Conservation (phyloP, 2,329 filamentous ascomycete genomes). For the Pyricularia sp. region DNA sequence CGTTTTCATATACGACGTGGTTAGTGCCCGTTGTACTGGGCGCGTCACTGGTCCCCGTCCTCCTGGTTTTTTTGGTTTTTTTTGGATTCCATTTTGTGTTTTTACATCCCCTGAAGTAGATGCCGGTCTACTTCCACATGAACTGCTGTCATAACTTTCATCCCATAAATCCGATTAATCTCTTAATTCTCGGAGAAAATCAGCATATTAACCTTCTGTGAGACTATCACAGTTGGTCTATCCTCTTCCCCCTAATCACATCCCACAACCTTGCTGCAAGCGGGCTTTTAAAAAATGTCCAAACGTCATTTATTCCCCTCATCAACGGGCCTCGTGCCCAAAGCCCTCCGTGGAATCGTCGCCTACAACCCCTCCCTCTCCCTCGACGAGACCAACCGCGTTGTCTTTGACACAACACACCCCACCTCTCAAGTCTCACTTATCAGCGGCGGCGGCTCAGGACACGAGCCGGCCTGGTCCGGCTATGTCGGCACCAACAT, state of each 20-base stretch:
- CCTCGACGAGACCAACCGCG: constrained; percentile 39
- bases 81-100: neutral
- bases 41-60: neutral
- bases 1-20: neutral
- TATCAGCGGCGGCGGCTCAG: constrained; percentile 46
- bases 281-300: constrained; percentile 30
- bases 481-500: constrained; percentile 55
- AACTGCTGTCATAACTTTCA: neutral
- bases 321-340: constrained; percentile 42
- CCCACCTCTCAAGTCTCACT: constrained; percentile 35
- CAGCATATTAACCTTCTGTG: neutral
- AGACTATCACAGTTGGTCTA: neutral
- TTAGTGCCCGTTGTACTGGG: neutral
- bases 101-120: neutral
- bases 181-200: neutral
- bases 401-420: constrained; percentile 38
- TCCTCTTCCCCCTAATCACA: neutral
- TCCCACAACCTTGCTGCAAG: neutral
- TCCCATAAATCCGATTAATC: neutral
- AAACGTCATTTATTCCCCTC: constrained; percentile 43
- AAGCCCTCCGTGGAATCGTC: constrained; percentile 39
- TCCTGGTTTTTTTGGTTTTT: neutral
- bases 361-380: constrained; percentile 42
- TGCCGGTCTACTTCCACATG: neutral
- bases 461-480: constrained; percentile 53